Evolutionary conservation across 2,329 filamentous ascomycete genomes (phyloP).

Genomic region (Stemphylium lycopersici): DNA sequence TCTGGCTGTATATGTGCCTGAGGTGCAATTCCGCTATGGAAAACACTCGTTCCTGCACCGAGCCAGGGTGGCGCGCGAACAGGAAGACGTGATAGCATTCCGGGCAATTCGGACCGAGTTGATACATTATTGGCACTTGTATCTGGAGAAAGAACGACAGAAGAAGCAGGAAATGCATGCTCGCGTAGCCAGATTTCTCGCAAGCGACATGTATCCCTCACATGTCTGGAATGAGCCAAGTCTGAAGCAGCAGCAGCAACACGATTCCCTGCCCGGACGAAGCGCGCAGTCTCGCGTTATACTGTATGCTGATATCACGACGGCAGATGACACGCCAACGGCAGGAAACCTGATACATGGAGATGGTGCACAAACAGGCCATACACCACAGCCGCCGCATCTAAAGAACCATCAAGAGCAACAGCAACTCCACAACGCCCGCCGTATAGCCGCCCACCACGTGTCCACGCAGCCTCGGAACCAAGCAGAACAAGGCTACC

Average conservation of each 20-base stretch:
- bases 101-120: constrained; percentile 35
- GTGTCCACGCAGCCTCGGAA: too few species aligned
- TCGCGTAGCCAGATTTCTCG: constrained; percentile 26
- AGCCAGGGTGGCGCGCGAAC: constrained; percentile 44
- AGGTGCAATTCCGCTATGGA: constrained; percentile 16
- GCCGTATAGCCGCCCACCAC: too few species aligned
- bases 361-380: too few species aligned
- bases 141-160: constrained; percentile 33
- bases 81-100: constrained; percentile 39
- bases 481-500: too few species aligned
- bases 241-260: not conserved
- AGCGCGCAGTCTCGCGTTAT: constrained; percentile 9
- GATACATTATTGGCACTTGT: constrained; percentile 36
- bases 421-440: too few species aligned
- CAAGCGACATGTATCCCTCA: constrained; percentile 35
- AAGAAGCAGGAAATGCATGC: constrained; percentile 30
- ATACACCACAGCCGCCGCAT: too few species aligned
- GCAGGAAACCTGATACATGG: constrained; percentile 3
- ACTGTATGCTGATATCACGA: constrained; percentile 15
- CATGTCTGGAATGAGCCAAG: constrained; percentile 16
- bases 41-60: constrained; percentile 38
- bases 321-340: constrained; percentile 22
- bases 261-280: not conserved
- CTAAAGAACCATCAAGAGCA: too few species aligned
- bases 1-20: constrained; percentile 23